These are phyloP conservation scores for Penicillium freii DNA, from an alignment of 2,329 filamentous ascomycete genomes.

Conservation along the genomic window DNA sequence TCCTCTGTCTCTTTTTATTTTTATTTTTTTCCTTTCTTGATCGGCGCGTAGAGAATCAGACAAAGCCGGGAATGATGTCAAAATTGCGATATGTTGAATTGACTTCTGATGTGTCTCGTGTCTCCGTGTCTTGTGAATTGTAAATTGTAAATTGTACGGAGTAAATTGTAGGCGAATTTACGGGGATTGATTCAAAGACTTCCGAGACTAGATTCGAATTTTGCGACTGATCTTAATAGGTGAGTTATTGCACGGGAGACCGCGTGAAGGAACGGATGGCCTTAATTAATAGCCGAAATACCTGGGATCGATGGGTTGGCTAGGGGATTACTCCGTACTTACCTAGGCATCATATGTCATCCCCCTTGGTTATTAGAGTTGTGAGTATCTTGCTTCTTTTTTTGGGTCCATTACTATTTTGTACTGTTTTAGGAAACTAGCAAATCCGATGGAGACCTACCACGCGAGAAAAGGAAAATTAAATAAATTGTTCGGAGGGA, in stretches of 20 bases:
- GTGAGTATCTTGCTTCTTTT: background rate
- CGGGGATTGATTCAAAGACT: conserved; percentile 9
- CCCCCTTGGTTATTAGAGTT: conserved; percentile 11
- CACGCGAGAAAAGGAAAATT: conserved; percentile 19
- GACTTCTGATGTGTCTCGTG: conserved; percentile 10
- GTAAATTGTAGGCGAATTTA: background rate
- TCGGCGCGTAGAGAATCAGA: conserved; percentile 2
- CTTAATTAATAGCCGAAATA: conserved; percentile 14
- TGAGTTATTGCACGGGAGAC: conserved; percentile 15
- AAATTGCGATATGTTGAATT: conserved; percentile 9
- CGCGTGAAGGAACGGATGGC: conserved; percentile 14
- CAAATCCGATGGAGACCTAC: conserved; percentile 22
- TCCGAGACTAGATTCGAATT: conserved; percentile 17
- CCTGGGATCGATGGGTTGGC: conserved; percentile 1
- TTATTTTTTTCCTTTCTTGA: background rate
- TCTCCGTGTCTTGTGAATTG: background rate
- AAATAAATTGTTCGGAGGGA: conserved; percentile 28
- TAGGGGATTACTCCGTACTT: conserved; percentile 4
- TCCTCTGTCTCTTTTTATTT: background rate
- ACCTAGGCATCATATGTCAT: conserved; percentile 25
- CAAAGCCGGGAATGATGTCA: background rate
- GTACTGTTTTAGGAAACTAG: background rate
- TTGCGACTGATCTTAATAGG: conserved; percentile 9
- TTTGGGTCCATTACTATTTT: background rate
- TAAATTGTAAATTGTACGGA: background rate